A percentile compares a stretch with the other conserved stretches of the same genome.
These are phyloP conservation scores for Persicaria maculosa DNA, from an alignment of 148 eudicot genomes.

Conservation along the genomic window DNA sequence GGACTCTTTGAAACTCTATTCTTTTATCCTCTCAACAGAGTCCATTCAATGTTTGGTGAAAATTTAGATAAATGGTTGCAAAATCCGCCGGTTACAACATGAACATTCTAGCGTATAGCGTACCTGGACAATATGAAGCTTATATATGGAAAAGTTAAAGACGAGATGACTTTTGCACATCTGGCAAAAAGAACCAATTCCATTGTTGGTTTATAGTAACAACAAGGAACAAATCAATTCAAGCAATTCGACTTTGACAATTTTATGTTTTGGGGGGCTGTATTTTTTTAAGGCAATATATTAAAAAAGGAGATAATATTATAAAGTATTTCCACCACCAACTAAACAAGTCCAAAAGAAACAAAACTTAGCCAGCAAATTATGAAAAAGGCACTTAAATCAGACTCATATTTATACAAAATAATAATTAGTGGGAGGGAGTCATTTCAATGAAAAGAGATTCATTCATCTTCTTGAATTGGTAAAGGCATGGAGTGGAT, in stretches of 20 bases:
- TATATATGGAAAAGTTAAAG: neutral
- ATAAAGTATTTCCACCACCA: neutral
- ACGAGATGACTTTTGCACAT: conserved; percentile 5
- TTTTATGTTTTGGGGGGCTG: neutral
- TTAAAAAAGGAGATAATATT: neutral
- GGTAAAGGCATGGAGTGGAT: neutral
- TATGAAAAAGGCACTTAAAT: neutral
- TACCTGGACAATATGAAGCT: neutral
- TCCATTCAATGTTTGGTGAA: too few relatives aligned
- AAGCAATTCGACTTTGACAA: neutral
- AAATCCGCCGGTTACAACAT: too few relatives aligned
- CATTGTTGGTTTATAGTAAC: neutral
- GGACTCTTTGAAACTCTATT: too few relatives aligned
- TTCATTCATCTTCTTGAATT: conserved; percentile 8
- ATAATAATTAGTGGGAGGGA: neutral
- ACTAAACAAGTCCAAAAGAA: neutral
- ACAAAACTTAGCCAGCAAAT: neutral
- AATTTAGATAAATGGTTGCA: too few relatives aligned
- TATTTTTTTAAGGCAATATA: neutral
- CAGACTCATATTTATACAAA: neutral
- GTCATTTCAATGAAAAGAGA: conserved; percentile 12
- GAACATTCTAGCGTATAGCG: too few relatives aligned
- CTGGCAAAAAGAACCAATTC: neutral
- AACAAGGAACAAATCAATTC: neutral
- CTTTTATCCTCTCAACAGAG: too few relatives aligned